A percentile compares a stretch with the other conserved stretches of the same genome.
Evolutionary conservation across 2,329 filamentous ascomycete genomes (phyloP).

Genomic region (Acarospora socialis): DNA sequence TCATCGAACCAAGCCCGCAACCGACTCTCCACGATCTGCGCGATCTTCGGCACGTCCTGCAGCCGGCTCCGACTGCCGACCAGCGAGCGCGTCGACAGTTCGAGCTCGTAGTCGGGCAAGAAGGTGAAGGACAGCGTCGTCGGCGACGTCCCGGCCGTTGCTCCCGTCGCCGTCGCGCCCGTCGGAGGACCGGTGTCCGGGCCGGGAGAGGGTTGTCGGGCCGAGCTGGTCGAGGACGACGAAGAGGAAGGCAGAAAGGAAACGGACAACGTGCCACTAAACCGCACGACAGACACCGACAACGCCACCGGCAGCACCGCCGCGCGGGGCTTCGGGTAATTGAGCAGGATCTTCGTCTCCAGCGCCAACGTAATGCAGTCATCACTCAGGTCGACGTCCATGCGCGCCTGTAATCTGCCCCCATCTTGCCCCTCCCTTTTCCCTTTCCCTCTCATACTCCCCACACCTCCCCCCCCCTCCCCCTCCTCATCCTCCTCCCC

Average conservation of each 20-base stretch:
- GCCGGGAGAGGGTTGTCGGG: slow-evolving; percentile 12
- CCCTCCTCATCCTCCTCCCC: slow-evolving; percentile 55
- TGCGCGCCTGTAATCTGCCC: slow-evolving; percentile 73
- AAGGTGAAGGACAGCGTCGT: slow-evolving; percentile 95
- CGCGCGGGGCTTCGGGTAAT: slow-evolving; percentile 81
- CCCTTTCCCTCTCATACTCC: too few species aligned
- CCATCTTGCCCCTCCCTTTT: slow-evolving; percentile 42
- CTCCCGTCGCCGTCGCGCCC: slow-evolving; percentile 42
- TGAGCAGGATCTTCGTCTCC: slow-evolving; percentile 85
- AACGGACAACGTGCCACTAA: slow-evolving; percentile 86
- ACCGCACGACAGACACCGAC: slow-evolving; percentile 80
- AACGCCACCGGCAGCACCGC: slow-evolving; percentile 85
- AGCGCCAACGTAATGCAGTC: slow-evolving; percentile 87
- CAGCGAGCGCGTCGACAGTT: slow-evolving; percentile 49
- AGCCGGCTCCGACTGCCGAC: slow-evolving; percentile 48
- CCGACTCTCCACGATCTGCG: slow-evolving; percentile 48
- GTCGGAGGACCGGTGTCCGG: slow-evolving; percentile 17
- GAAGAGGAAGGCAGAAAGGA: slow-evolving; percentile 66
- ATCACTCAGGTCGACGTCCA: slow-evolving; percentile 90
- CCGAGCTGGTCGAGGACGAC: slow-evolving; percentile 19
- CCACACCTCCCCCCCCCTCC: slow-evolving; percentile 30
- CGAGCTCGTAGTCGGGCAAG: slow-evolving; percentile 47
- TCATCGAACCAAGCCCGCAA: slow-evolving; percentile 56
- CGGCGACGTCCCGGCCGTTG: slow-evolving; percentile 48
- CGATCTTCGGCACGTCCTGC: slow-evolving; percentile 53